A percentile compares a stretch with the other conserved stretches of the same genome.
Conservation (phyloP, 225 moss, liverwort and hornwort species). For the Physcomitrium patens region DNA sequence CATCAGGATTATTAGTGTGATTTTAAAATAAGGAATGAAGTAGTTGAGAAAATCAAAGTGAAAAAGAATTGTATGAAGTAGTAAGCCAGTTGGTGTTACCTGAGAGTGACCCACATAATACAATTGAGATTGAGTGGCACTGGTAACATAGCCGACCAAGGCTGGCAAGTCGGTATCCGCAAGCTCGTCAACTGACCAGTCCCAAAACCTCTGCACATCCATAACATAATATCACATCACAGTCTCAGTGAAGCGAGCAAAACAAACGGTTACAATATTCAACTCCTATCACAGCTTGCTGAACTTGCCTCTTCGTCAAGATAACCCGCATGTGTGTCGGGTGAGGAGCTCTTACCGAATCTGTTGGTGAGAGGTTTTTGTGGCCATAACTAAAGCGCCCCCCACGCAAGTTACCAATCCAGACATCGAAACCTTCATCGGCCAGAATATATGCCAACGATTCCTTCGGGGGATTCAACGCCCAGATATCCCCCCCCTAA, state of each 20-base stretch:
- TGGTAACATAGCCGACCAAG: slow-evolving; percentile 54
- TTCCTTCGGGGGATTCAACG: slow-evolving; percentile 41
- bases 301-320: too few species aligned
- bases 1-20: background rate
- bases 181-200: slow-evolving; percentile 71
- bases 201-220: slow-evolving; percentile 45
- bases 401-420: slow-evolving; percentile 51
- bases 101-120: slow-evolving; percentile 87
- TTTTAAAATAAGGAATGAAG: background rate
- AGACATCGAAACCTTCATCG: slow-evolving; percentile 54
- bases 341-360: slow-evolving; percentile 23
- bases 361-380: slow-evolving; percentile 16
- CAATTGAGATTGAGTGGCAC: slow-evolving; percentile 49
- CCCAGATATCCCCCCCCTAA: slow-evolving; percentile 53
- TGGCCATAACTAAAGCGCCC: slow-evolving; percentile 52
- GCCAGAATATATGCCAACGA: slow-evolving; percentile 49
- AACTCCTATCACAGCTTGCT: too few species aligned
- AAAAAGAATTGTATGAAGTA: background rate
- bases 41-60: background rate
- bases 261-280: background rate
- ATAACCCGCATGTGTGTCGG: background rate
- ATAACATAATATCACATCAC: background rate
- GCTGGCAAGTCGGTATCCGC: slow-evolving; percentile 74
- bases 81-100: slow-evolving; percentile 32
- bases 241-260: background rate